These are phyloP conservation scores for Neophaeococcomyces aloes DNA, from an alignment of 2,329 filamentous ascomycete species.

Conservation along the genomic window DNA sequence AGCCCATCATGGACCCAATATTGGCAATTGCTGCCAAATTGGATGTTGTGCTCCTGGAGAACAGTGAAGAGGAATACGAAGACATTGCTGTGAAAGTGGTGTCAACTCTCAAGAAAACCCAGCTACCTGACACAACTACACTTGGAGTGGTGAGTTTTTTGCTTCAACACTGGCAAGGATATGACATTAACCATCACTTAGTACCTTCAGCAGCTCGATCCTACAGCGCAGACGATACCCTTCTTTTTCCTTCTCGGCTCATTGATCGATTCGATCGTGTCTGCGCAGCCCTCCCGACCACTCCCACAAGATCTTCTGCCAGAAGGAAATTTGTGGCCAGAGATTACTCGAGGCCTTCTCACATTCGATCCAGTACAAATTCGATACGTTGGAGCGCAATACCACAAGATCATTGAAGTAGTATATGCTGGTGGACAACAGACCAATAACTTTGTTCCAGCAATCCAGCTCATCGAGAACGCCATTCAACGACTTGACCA, in stretches of 20 bases:
- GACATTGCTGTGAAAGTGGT: constrained; percentile 22
- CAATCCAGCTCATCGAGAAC: constrained; percentile 31
- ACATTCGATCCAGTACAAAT: constrained; percentile 41
- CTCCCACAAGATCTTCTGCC: constrained; percentile 33
- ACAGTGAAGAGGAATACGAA: constrained; percentile 31
- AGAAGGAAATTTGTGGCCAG: constrained; percentile 40
- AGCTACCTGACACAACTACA: constrained; percentile 9
- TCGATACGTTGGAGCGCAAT: constrained; percentile 34
- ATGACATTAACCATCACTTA: not conserved
- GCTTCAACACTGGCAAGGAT: not conserved
- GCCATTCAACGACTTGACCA: constrained; percentile 37
- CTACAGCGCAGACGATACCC: constrained; percentile 47
- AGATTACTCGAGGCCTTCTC: constrained; percentile 41
- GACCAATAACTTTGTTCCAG: constrained; percentile 28
- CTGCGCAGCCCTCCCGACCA: constrained; percentile 25
- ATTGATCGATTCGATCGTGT: constrained; percentile 33
- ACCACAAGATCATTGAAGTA: constrained; percentile 29
- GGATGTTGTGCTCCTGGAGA: constrained; percentile 9
- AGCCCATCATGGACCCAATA: constrained; percentile 7
- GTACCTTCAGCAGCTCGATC: constrained; percentile 21
- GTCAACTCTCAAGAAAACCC: constrained; percentile 19
- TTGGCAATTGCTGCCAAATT: constrained; percentile 6
- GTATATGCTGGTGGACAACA: constrained; percentile 27
- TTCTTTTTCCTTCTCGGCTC: constrained; percentile 47
- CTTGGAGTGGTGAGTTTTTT: constrained; percentile 28